Conservation (phyloP, 2,329 filamentous ascomycete genomes). For the Xylariaceae sp. region DNA sequence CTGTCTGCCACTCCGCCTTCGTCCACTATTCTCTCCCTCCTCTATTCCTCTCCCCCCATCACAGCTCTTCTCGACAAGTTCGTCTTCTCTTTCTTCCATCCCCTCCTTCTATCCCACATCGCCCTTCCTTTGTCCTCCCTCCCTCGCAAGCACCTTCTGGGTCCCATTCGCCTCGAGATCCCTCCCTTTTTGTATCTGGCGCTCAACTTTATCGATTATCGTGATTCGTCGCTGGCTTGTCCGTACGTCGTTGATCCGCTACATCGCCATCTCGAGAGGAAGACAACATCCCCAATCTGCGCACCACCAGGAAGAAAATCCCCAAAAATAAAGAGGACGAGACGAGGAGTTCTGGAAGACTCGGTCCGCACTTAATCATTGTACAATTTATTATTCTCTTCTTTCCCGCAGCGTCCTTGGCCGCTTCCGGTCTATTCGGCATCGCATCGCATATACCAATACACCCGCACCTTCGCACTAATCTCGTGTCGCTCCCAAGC, state of each 20-base stretch:
- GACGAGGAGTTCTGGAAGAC: slow-evolving; percentile 12
- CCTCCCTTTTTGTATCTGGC: slow-evolving; percentile 20
- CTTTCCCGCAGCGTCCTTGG: slow-evolving; percentile 1
- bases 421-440: slow-evolving; percentile 9
- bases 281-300: slow-evolving; percentile 1
- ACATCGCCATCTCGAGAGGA: slow-evolving; percentile 4
- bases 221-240: slow-evolving; percentile 18
- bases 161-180: slow-evolving; percentile 25
- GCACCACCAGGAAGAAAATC: slow-evolving; percentile 14
- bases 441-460: slow-evolving; percentile 13
- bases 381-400: slow-evolving; percentile 12
- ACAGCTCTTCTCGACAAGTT: slow-evolving; percentile 16
- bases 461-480: slow-evolving; percentile 14
- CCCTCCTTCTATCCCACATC: slow-evolving; percentile 21
- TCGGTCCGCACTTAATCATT: slow-evolving; percentile 14
- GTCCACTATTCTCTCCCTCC: slow-evolving; percentile 3
- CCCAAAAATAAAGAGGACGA: slow-evolving; percentile 11
- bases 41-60: slow-evolving; percentile 9
- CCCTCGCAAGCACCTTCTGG: slow-evolving; percentile 26
- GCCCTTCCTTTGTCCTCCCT: slow-evolving; percentile 25
- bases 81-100: slow-evolving; percentile 25
- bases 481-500: too few relatives aligned
- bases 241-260: slow-evolving; percentile 19
- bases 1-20: slow-evolving; percentile 8
- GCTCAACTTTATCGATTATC: slow-evolving; percentile 20